These are phyloP conservation scores for sweet orange (Citrus sinensis) DNA, from an alignment of 345 rosid species.

Conservation along the genomic window DNA sequence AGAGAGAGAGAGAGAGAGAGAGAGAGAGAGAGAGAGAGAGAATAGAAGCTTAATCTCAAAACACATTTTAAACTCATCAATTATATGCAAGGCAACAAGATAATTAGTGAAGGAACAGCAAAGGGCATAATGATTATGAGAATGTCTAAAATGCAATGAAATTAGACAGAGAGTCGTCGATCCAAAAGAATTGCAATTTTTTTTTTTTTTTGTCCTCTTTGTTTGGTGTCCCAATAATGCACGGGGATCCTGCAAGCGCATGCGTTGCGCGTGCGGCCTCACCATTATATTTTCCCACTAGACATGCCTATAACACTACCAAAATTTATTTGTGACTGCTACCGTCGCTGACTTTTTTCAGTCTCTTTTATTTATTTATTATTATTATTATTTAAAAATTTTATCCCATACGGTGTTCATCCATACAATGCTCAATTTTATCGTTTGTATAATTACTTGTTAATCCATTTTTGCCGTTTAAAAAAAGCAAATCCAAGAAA, in stretches of 20 bases:
- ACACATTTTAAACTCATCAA: slow-evolving; percentile 12
- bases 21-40: too few relatives aligned
- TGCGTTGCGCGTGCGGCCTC: slow-evolving; percentile 59
- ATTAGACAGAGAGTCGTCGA: slow-evolving; percentile 14
- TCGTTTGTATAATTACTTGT: too few relatives aligned
- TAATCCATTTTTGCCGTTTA: too few relatives aligned
- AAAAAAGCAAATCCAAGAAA: too few relatives aligned
- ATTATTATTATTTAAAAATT: too few relatives aligned
- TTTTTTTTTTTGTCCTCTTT: slow-evolving; percentile 19
- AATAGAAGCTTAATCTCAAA: not conserved
- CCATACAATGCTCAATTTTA: too few relatives aligned
- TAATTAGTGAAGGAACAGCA: slow-evolving; percentile 19
- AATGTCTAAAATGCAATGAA: slow-evolving; percentile 11
- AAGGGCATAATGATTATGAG: slow-evolving; percentile 22
- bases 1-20: too few relatives aligned
- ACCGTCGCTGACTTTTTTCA: not conserved
- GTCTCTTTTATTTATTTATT: not conserved
- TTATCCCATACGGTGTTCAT: too few relatives aligned
- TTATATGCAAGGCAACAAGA: slow-evolving; percentile 26
- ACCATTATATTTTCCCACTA: slow-evolving; percentile 34
- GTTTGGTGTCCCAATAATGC: slow-evolving; percentile 39
- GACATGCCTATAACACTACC: slow-evolving; percentile 20
- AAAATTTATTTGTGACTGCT: not conserved
- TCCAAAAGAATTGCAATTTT: slow-evolving; percentile 12
- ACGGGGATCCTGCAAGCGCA: slow-evolving; percentile 28